Conservation (phyloP, 345 rosid species). For the Gossypium australe region DNA sequence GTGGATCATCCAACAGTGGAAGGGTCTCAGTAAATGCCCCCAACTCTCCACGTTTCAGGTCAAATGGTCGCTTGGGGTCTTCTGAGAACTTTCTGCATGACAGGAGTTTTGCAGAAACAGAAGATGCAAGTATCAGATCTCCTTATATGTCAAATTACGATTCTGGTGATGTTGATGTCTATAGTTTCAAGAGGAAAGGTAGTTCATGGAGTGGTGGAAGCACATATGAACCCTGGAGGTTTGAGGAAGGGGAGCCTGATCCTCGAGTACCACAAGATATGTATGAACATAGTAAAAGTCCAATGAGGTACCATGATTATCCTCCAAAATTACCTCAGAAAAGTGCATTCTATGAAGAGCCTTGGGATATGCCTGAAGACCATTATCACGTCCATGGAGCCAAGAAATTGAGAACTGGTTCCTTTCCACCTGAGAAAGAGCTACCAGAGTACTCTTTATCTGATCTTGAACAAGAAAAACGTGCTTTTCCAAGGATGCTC, state of each 20-base stretch:
- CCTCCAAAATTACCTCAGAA: slow-evolving; percentile 37
- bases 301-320: slow-evolving; percentile 50
- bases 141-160: slow-evolving; percentile 7
- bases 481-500: slow-evolving; percentile 32
- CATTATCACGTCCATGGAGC: slow-evolving; percentile 44
- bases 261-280: slow-evolving; percentile 32
- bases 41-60: slow-evolving; percentile 53
- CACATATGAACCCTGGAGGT: slow-evolving; percentile 40
- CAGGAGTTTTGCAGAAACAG: slow-evolving; percentile 31
- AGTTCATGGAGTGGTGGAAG: slow-evolving; percentile 41
- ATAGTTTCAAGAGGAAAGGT: slow-evolving; percentile 45
- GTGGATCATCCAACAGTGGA: slow-evolving; percentile 54
- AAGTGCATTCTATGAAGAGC: slow-evolving; percentile 52
- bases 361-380: slow-evolving; percentile 75
- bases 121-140: slow-evolving; percentile 26
- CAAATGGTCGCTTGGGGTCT: slow-evolving; percentile 43
- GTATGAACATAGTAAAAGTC: slow-evolving; percentile 53
- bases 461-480: slow-evolving; percentile 54
- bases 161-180: slow-evolving; percentile 27
- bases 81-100: slow-evolving; percentile 50
- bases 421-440: slow-evolving; percentile 60
- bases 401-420: slow-evolving; percentile 63
- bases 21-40: slow-evolving; percentile 42
- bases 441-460: slow-evolving; percentile 58
- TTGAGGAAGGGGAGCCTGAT: slow-evolving; percentile 36